Evolutionary conservation across 306 rosid genomes (phyloP), one percentile per base, ranked within the genome.

Genomic region (Chamaecrista fasciculata): DNA sequence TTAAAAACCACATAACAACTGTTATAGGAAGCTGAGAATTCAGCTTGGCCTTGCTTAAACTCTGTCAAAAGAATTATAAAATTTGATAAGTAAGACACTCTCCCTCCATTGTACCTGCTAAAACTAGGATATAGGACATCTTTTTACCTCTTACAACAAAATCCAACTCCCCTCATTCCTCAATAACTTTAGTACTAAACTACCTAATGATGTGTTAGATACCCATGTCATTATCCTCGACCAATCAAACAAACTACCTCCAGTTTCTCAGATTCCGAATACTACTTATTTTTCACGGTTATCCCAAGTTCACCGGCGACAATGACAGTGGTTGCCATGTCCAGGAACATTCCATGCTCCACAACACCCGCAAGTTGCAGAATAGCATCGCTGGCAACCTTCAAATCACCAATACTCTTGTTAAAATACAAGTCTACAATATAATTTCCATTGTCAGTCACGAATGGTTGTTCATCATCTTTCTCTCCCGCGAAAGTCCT

Each of bases 331-430:
- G 88, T 86, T 0, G 90, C 87, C 90, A 86, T 80, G 36, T 75
- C 87, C 51, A 86, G 58, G 49, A 86, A 86, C 90, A 86, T 86
- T 9, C 90, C 87, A 46, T 86, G 90, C 82, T 86, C 90, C 60
- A 86, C 90, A 52, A 83, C 87, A 15, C 90, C 90, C 1, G 87
- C 72, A 29, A 80, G 82, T 53, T 80, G 73, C 80, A 86, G 78
- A 78, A 86, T 86, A 3, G 71, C 74, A 39, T 86, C 87, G 6
- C 90, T 85, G 0, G 90, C 90, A 24, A 47, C 82, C 49, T 80
- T 74, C 59, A 85, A 69, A 82, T 85, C 90, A n/a, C 90, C 90
- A 42, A 86, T 85, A 66, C 81, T 84, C 18, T 68, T 62, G 66
- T 77, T 37, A 33, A 85, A 80, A 75, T 74, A 85, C 80, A 85